Base-by-base conservation (phyloP, 371 early-diverging fungal genomes). In the Phascolomyces articulosus region DNA sequence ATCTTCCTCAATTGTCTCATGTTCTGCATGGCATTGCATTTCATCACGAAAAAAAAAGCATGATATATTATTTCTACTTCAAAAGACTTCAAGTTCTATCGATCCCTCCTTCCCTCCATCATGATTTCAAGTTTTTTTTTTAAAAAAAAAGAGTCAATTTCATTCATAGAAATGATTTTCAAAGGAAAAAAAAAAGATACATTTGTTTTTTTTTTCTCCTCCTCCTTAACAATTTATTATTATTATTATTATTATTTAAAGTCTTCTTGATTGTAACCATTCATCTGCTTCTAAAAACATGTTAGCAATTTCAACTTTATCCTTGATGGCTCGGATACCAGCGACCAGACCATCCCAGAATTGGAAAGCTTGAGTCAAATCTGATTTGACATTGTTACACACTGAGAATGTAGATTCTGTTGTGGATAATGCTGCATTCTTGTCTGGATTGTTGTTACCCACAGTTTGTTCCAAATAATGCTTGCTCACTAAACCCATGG, bases 291-390 rank as follows among this genome's bases (percentile, higher is more conserved):
- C 72, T 18, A 61, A 26, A 64, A 83, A 85, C 77, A 77, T 77
- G 8, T 61, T 34, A 48, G 73, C 65, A 10, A 53, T 62, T 7
- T 68, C 66, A 18, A 64, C 61, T 2, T 69, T 58, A 20, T 77
- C 74, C 8, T 66, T 65, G 38, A 83, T 62, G 23, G 68, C 51
- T 26, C 71, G 66, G 29, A 77, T 59, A 10, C 76, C 82, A 24
- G 60, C 40, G 41, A 78, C 57, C 23, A 86, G 64, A 4, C 75
- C 73, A 28, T 78, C 72, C 88, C 88, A 87, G 64, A 87, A 85
- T 11, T 63, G 62, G 65, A 86, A 80, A 0, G 82, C 86, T 20
- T 71, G 69, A 21, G 63, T 41, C n/a, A 87, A 60, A 58, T 86
- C 86, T 6, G 60, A 56, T 34, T 77, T 69, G 8, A 84, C 70